Evolutionary conservation across 306 rosid species (phyloP).

Genomic region (Quercus dentata): DNA sequence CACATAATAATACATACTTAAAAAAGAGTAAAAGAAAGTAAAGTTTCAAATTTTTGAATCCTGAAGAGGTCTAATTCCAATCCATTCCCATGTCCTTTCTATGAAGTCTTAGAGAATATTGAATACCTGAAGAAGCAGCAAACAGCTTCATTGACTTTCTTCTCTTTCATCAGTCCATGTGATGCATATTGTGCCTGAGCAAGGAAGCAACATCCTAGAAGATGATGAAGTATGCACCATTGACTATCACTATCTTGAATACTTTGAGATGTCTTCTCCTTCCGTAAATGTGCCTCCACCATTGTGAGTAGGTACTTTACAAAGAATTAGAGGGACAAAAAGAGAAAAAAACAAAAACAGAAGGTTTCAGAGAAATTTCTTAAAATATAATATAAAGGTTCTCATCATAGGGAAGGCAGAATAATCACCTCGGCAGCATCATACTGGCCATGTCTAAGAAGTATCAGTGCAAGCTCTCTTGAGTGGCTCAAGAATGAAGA

Average conservation of each 20-base stretch:
- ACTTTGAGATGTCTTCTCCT: constrained; percentile 79
- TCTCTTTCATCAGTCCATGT: constrained; percentile 65
- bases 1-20: too few relatives aligned
- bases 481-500: constrained; percentile 67
- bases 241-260: constrained; percentile 80
- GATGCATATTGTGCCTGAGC: constrained; percentile 75
- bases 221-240: constrained; percentile 88
- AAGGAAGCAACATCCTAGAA: constrained; percentile 88
- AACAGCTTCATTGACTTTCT: constrained; percentile 74
- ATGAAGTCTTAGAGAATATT: background rate
- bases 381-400: background rate
- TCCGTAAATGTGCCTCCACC: constrained; percentile 67
- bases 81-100: background rate
- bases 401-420: constrained; percentile 16
- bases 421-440: constrained; percentile 74
- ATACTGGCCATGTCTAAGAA: constrained; percentile 81
- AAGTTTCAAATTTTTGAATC: background rate
- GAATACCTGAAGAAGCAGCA: constrained; percentile 87
- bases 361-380: constrained; percentile 24
- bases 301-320: constrained; percentile 62
- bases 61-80: background rate
- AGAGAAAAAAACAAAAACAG: background rate
- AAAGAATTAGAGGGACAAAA: constrained; percentile 15
- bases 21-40: background rate
- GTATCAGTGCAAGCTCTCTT: constrained; percentile 72